These are phyloP conservation scores for Oleoguttula mirabilis DNA, from an alignment of 495 filamentous ascomycete genomes.

Conservation along the genomic window DNA sequence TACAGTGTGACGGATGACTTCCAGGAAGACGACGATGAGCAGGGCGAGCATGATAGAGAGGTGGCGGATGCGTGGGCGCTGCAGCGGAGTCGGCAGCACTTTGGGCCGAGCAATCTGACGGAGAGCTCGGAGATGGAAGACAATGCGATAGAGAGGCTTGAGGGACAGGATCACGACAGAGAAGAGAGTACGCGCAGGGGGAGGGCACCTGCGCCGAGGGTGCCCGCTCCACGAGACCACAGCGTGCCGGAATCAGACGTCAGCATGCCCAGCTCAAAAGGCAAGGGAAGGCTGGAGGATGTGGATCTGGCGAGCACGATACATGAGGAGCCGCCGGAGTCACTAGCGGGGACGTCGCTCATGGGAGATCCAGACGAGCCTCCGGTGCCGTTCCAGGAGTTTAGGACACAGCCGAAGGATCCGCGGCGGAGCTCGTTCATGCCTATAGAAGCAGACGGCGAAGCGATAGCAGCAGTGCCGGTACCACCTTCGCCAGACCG, in stretches of 20 bases:
- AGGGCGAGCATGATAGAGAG: constrained; percentile 80
- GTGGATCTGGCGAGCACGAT: constrained; percentile 67
- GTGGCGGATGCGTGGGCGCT: constrained; percentile 87
- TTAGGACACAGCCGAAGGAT: constrained; percentile 38
- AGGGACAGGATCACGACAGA: constrained; percentile 22
- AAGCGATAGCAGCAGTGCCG: constrained; percentile 26
- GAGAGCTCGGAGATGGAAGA: constrained; percentile 74
- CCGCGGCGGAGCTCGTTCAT: constrained; percentile 29
- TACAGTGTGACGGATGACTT: constrained; percentile 66
- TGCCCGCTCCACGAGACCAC: constrained; percentile 29
- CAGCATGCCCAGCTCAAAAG: constrained; percentile 41
- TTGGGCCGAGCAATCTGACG: constrained; percentile 64
- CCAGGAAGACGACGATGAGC: constrained; percentile 70
- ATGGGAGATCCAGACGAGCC: constrained; percentile 50
- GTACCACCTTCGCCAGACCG: constrained; percentile 35
- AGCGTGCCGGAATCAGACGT: constrained; percentile 27
- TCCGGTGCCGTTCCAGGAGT: constrained; percentile 79
- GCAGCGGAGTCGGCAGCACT: constrained; percentile 75
- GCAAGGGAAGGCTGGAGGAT: constrained; percentile 68
- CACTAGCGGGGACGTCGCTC: constrained; percentile 33
- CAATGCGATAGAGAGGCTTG: constrained; percentile 34
- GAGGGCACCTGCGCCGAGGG: constrained; percentile 24
- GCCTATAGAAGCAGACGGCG: constrained; percentile 38
- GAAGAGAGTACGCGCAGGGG: constrained; percentile 22
- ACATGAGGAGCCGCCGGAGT: constrained; percentile 41